phyloP scores from a whole-genome alignment of 441 rosid species.

The Bruguiera hainesii region DNA sequence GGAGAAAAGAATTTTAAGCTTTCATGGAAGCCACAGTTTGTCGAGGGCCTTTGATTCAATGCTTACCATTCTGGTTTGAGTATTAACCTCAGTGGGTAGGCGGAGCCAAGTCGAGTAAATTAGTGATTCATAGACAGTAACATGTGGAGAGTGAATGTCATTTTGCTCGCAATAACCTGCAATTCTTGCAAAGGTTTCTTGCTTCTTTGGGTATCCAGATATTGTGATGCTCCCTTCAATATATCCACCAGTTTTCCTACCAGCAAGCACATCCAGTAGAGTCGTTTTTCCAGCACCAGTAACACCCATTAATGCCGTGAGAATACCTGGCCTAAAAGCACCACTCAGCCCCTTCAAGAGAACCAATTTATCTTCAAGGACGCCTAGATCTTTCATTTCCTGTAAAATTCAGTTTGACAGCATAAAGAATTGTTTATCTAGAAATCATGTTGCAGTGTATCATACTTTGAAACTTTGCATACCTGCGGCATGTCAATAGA shows the following conservation, averaged over 20 bases:
- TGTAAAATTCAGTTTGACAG: conserved; percentile 15
- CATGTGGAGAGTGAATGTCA: conserved; percentile 39
- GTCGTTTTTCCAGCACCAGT: conserved; percentile 81
- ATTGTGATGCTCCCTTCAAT: conserved; percentile 35
- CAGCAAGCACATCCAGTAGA: conserved; percentile 46
- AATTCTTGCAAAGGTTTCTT: conserved; percentile 44
- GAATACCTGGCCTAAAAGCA: conserved; percentile 79
- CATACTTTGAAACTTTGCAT: conserved; percentile 1
- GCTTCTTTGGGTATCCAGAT: conserved; percentile 44
- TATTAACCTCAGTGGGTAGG: conserved; percentile 28
- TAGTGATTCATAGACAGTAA: conserved; percentile 40
- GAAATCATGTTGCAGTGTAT: neutral
- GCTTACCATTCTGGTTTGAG: conserved; percentile 36
- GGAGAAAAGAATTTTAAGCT: too few species aligned
- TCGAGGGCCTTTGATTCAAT: neutral
- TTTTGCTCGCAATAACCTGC: conserved; percentile 42
- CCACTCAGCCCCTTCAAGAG: conserved; percentile 69
- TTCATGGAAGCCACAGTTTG: too few species aligned
- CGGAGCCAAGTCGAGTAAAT: conserved; percentile 46
- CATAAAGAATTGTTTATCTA: too few species aligned
- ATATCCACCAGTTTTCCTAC: conserved; percentile 44
- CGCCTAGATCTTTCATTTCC: conserved; percentile 61
- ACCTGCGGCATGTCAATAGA: conserved; percentile 70
- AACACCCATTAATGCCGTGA: conserved; percentile 88
- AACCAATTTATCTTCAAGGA: conserved; percentile 43